Base-by-base conservation (phyloP, 129 eudicot species). In the Flaveria trinervia region DNA sequence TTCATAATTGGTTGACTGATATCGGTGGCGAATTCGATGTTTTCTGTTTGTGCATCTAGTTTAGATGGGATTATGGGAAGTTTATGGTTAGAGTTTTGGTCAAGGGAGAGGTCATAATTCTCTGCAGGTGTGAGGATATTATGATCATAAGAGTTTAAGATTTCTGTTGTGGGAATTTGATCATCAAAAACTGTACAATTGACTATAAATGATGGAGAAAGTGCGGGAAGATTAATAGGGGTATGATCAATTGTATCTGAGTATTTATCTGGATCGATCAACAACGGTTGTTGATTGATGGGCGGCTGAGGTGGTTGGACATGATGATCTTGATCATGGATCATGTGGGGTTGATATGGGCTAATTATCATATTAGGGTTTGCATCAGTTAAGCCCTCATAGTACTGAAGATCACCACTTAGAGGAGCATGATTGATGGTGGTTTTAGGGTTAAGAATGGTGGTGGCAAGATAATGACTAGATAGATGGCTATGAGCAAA, bases 401-500 rank as follows among this genome's bases (percentile, higher is more conserved):
- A 79, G 62, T 46, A 78, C 71, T 71, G 77, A 78, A 18, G 72
- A 48, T 71, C 77, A 15, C 68, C 56, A 55, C 18, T 48, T 59
- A 70, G 2, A 60, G 62, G 54, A 78, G 33, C n/a, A 78, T 70
- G 70, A 59, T 59, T 59, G 52, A 48, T 60, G 16, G 77, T 50
- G 48, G 71, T 36, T 71, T 71, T 71, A 51, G 65, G 45, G 77
- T 49, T 49, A 33, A 52, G 18, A 79, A 79, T 71, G 77, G 56
- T 33, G 66, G 77, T 60, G 45, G 71, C 49, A 50, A 79, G 77
- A 79, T 55, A 25, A 71, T 79, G 83, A 79, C 61, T 71, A 48
- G 83, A 48, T 60, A 78, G 48, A 72, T 71, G 77, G 60, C 28
- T 79, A 79, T 83, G 88, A 73, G 86, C 77, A 25, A 84, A 43